Base-by-base conservation (phyloP, 1,139 yeast species). In the Kurtzmaniella quercitrusa region DNA sequence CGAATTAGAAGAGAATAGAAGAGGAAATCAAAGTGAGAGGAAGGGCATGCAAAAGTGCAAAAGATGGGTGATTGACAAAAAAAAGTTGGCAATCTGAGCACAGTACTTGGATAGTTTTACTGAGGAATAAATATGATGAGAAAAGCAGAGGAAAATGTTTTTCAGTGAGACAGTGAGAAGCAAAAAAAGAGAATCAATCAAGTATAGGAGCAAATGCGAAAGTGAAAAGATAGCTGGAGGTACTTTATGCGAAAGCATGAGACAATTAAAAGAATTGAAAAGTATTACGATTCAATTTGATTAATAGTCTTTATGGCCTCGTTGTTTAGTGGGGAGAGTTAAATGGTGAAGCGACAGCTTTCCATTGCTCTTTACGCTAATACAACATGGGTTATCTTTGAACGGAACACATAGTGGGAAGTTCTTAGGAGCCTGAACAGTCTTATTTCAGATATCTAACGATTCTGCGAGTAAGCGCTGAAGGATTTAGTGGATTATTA, bases 401-500 rank as follows among this genome's bases (percentile, higher is more conserved):
- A n/a, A n/a, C n/a, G 26, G 26, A 21, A 21, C 26, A 21, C 26
- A 11, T 21, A 21, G 26, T 21, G 26, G 26, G 26, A 21, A 21
- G 26, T 21, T 21, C 26, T 21, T 21, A 21, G 26, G 26, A 21
- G 26, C 26, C 26, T 21, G 26, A 21, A 21, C 33, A 30, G 33
- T 8, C 33, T 30, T 30, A 30, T 30, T 30, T n/a, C 16, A 30
- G 33, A 30, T 8, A 30, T 30, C 33, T 30, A 12, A 30, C n/a
- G 33, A 8, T 30, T 30, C 33, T 30, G 6, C 16, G 33, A 30
- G 16, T 12, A 30, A 30, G 33, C 33, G 16, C 33, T 30, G 33
- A 30, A 30, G 33, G 33, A 30, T 30, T 30, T 30, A 30, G 33
- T 30, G 33, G 33, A 30, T 30, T 30, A 30, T 30, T 30, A 30